Evolutionary conservation across 441 rosid species (phyloP), one percentile per base, ranked within the genome.

Genomic region (Erodium texanum): DNA sequence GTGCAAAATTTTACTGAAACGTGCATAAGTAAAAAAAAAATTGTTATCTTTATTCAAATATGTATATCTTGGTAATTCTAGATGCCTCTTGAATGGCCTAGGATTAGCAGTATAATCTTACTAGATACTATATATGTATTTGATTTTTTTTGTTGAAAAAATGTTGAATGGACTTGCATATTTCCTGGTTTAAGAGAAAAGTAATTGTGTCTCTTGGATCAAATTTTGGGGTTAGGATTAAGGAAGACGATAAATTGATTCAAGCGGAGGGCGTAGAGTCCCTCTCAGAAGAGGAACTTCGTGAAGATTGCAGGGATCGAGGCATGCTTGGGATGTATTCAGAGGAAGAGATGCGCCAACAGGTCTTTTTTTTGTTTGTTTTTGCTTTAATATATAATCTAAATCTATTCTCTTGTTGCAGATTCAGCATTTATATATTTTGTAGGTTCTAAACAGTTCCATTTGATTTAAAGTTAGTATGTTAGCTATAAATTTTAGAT

Each of bases 261-360:
- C 71, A 73, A 62, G 64, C 75, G 20, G 75, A 73, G 64, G 75
- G 75, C 32, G 54, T 73, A 7, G 71, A 73, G 24, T 73, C 75
- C 16, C 66, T 73, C 12, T 38, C 68, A 29, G 75, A 73, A 73
- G 64, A 66, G 34, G 75, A 73, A 67, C 75, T 68, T 73, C 36
- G 24, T 18, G 68, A 73, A 73, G 75, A 68, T 64, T 73, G 75
- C 65, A 63, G 71, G 56, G 75, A 73, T 41, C 52, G 75, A 34
- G 71, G 75, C 27, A 73, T 73, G 75, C 75, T 73, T 1, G 65
- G 75, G 64, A 3, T 68, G 34, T 67, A 32, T 56, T 73, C 61
- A 12, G 68, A 67, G 50, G 75, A 73, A 52, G 71, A 73, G 64
- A 73, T 73, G 75, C 68, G 61, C 14, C 75, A 68, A 15, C 75